Percentiles rank a stretch among this genome's conserved stretches.
These are phyloP conservation scores for Pistacia atlantica DNA, from an alignment of 345 rosid genomes.

Conservation along the genomic window DNA sequence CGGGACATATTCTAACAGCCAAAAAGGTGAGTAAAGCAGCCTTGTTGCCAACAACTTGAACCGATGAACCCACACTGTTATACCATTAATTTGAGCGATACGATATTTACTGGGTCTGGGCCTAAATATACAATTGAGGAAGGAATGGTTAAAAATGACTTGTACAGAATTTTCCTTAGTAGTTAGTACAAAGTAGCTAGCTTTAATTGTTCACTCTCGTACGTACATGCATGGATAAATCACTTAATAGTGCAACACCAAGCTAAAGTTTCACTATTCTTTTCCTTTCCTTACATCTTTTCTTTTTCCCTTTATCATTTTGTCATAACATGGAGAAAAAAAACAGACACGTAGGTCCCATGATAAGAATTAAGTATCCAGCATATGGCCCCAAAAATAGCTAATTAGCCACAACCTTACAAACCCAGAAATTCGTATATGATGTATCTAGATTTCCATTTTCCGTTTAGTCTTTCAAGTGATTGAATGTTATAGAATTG, in stretches of 20 bases:
- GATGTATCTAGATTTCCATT: constrained; percentile 18
- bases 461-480: constrained; percentile 25
- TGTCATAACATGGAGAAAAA: constrained; percentile 15
- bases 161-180: background rate
- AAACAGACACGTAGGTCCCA: constrained; percentile 38
- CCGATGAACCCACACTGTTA: no score
- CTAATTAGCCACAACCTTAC: constrained; percentile 28
- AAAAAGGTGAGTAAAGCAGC: no score
- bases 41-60: no score
- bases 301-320: constrained; percentile 5
- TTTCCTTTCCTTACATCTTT: background rate
- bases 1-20: no score
- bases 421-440: constrained; percentile 26
- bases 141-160: background rate
- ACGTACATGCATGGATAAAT: background rate
- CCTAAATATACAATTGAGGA: background rate
- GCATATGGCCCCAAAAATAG: constrained; percentile 37
- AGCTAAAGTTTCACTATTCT: constrained; percentile 12
- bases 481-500: constrained; percentile 22
- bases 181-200: background rate
- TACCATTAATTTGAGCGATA: no score
- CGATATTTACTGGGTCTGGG: no score
- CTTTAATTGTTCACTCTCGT: background rate
- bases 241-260: background rate
- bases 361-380: constrained; percentile 37